These are phyloP conservation scores for Diaporthe longicolla DNA, from an alignment of 2,329 filamentous ascomycete species.

Conservation along the genomic window DNA sequence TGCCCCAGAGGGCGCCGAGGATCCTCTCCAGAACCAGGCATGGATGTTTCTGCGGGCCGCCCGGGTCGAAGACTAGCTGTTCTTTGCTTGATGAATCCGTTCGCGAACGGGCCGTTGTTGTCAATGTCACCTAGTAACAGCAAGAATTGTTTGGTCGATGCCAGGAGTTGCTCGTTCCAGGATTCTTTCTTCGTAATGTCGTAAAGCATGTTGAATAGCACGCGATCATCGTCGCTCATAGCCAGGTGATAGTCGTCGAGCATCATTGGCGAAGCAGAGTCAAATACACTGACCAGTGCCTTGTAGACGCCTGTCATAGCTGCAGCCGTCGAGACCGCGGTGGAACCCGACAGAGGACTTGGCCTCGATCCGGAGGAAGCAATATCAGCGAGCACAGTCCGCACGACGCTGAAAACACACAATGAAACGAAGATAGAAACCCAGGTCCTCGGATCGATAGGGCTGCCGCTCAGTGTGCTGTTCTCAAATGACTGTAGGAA, in stretches of 20 bases:
- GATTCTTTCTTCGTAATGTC: constrained; percentile 61
- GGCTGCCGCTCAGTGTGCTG: constrained; percentile 56
- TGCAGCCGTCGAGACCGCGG: constrained; percentile 45
- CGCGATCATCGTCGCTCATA: constrained; percentile 61
- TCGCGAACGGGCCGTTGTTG: constrained; percentile 54
- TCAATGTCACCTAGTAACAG: constrained; percentile 62
- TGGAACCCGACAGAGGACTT: constrained; percentile 34
- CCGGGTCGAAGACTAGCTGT: constrained; percentile 51
- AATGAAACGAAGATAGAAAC: constrained; percentile 67
- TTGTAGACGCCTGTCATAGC: constrained; percentile 66
- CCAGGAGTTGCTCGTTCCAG: constrained; percentile 63
- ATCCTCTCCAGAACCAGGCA: constrained; percentile 52
- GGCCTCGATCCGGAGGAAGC: constrained; percentile 49
- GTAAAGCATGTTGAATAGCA: constrained; percentile 59
- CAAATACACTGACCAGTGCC: constrained; percentile 64
- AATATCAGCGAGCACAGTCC: constrained; percentile 66
- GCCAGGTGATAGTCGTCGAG: constrained; percentile 60
- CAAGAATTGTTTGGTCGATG: constrained; percentile 65
- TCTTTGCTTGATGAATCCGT: constrained; percentile 59
- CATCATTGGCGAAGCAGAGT: constrained; percentile 58
- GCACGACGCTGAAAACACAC: constrained; percentile 71
- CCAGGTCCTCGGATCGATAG: constrained; percentile 61
- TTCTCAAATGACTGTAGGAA: constrained; percentile 69
- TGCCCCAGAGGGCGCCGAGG: constrained; percentile 56
- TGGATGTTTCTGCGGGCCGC: constrained; percentile 52